These are phyloP conservation scores for Saprolegnia parasitica DNA, from an alignment of 352 stramenopile genomes.

Conservation along the genomic window DNA sequence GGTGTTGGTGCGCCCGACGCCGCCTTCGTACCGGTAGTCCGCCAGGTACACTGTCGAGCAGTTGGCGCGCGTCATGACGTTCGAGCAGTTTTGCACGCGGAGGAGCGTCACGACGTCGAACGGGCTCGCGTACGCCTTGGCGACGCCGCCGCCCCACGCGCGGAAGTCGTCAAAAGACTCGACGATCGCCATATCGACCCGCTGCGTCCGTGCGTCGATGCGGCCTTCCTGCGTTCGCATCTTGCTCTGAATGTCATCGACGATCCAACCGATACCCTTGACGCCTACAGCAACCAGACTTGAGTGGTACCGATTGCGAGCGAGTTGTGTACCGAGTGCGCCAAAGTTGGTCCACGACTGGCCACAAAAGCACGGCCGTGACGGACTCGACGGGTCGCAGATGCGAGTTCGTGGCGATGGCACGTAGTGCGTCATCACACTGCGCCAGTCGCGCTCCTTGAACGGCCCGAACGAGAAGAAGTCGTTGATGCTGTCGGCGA, in stretches of 20 bases:
- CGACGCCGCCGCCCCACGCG: neutral
- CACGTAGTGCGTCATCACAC: neutral
- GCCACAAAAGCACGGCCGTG: neutral
- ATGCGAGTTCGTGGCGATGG: neutral
- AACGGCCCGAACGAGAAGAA: slow-evolving; percentile 4
- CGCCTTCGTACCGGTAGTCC: slow-evolving; percentile 14
- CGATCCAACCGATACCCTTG: neutral
- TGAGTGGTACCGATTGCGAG: neutral
- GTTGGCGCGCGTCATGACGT: neutral
- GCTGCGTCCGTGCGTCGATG: neutral
- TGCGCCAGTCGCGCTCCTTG: neutral
- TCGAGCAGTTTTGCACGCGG: neutral
- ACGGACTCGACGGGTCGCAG: neutral
- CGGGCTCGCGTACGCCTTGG: slow-evolving; percentile 1
- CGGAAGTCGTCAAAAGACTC: neutral
- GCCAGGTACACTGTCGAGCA: neutral
- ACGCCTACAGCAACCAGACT: neutral
- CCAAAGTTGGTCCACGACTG: slow-evolving; percentile 2
- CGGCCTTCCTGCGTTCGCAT: neutral
- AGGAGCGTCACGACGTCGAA: slow-evolving; percentile 6
- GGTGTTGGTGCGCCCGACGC: slow-evolving; percentile 2
- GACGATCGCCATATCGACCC: neutral
- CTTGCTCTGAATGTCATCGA: neutral
- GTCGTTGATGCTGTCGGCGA: slow-evolving; percentile 6
- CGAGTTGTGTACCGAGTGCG: neutral